These are phyloP conservation scores for Starmerella kuoi DNA, from an alignment of 805 yeast genomes.

Conservation along the genomic window DNA sequence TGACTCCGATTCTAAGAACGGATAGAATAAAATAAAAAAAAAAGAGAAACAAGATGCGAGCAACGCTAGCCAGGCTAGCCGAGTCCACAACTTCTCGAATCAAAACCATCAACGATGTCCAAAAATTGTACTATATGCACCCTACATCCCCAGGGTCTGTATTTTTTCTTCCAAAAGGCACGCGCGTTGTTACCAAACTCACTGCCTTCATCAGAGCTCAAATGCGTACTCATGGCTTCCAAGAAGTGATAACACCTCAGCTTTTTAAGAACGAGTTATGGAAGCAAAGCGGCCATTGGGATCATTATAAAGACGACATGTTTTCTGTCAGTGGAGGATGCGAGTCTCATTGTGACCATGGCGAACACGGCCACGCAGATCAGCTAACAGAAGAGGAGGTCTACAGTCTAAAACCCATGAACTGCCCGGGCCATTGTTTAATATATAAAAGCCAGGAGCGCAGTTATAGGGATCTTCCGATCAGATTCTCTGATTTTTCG, in stretches of 20 bases:
- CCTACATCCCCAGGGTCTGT: conserved; percentile 80
- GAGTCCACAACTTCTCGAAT: conserved; percentile 16
- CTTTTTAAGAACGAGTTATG: conserved; percentile 72
- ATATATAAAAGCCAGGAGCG: conserved; percentile 64
- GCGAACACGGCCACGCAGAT: neutral
- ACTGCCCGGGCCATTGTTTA: conserved; percentile 68
- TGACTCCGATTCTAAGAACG: too few species aligned
- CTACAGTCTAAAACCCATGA: conserved; percentile 81
- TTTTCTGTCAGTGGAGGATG: conserved; percentile 49
- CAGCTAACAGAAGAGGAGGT: conserved; percentile 27
- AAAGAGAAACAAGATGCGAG: too few species aligned
- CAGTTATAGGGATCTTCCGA: conserved; percentile 76
- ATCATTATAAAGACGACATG: conserved; percentile 88
- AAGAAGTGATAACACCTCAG: conserved; percentile 86
- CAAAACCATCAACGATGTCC: conserved; percentile 44
- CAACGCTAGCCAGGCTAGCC: conserved; percentile 5
- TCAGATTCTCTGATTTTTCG: conserved; percentile 77
- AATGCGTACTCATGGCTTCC: conserved; percentile 67
- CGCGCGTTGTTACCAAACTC: conserved; percentile 69
- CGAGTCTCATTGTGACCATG: neutral
- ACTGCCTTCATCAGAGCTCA: conserved; percentile 75
- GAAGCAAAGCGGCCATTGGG: conserved; percentile 95
- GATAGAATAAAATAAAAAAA: too few species aligned
- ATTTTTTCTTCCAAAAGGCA: conserved; percentile 87
- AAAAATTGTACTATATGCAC: conserved; percentile 67